Conservation (phyloP, 164 flowering plant species). For the Macadamia integrifolia region DNA sequence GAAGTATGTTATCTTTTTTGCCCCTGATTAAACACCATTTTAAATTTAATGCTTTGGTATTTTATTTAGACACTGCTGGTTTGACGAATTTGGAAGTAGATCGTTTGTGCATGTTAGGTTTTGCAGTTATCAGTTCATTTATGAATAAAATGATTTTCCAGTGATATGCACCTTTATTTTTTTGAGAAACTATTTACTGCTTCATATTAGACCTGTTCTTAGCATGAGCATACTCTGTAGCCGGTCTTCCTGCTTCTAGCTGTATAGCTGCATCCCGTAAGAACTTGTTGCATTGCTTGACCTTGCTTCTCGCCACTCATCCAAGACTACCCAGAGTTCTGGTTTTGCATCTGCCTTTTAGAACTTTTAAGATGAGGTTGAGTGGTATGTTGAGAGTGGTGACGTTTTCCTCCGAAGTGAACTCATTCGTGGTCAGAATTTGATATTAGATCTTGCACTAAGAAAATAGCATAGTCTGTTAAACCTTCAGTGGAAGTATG, state of each 20-base stretch:
- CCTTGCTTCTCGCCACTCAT: neutral
- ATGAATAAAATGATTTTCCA: no score
- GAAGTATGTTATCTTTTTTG: slow-evolving; percentile 44
- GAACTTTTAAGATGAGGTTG: neutral
- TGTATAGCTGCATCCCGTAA: neutral
- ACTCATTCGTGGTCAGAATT: neutral
- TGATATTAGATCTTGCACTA: no score
- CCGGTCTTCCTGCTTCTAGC: neutral
- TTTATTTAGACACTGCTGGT: neutral
- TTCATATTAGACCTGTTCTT: no score
- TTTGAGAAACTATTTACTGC: no score
- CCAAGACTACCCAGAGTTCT: neutral
- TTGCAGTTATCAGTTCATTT: no score
- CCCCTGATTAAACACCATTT: neutral
- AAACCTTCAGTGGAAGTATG: no score
- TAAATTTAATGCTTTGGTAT: neutral
- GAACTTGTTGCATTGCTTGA: neutral
- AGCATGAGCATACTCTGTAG: neutral
- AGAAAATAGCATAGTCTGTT: no score
- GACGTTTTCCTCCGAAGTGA: neutral
- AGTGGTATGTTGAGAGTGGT: neutral
- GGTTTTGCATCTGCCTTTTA: neutral
- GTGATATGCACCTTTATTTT: no score
- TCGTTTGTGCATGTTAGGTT: neutral
- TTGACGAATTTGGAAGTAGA: neutral